Base-by-base conservation (phyloP, 768 basidiomycete genomes). In the Chlorophyllum brunneum region DNA sequence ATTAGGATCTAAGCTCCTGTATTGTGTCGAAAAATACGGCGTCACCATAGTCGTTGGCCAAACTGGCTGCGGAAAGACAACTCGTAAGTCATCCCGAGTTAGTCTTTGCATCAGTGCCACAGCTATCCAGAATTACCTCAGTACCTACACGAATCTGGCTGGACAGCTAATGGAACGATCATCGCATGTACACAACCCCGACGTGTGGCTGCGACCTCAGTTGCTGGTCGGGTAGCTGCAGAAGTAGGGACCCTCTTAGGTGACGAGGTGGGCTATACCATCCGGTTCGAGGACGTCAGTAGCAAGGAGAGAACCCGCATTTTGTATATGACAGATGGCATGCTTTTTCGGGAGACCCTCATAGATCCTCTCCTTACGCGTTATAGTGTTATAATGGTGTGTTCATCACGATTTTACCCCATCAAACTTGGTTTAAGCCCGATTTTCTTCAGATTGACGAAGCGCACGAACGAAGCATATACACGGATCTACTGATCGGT, bases 41-140 rank as follows among this genome's bases (percentile, higher is more conserved):
- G 87, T 94, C 7, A 77, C 86, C 2, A 91, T 98, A 44, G 85
- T 98, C 4, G 89, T 95, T 7, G 95, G 90, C 7, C 90, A 98
- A 62, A 98, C 97, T 0, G 97, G 97, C 2, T 97, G 91, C 54
- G 97, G 97, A 40, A 98, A 99, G 71, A 95, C 94, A 5, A 99
- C 95, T 57, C 95, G 94, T 95, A 58, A 65, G 88, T 76, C 26
- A 38, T 23, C 24, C 54, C 11, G 27, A 45, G 16, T 6, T 36
- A 10, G 24, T 46, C 22, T 33, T 27, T 7, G 34, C 38, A 30
- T 59, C 38, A 52, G n/a, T 26, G 39, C 51, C 56, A 55, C 56
- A 61, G 50, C 55, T 63, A 27, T 20, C 44, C 58, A 98, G 93
- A 99, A 68, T 78, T 99, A 39, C 95, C 97, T 1, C 97, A 98